Conservation (phyloP, 2,329 filamentous ascomycete species). For the Fusarium staphyleae region DNA sequence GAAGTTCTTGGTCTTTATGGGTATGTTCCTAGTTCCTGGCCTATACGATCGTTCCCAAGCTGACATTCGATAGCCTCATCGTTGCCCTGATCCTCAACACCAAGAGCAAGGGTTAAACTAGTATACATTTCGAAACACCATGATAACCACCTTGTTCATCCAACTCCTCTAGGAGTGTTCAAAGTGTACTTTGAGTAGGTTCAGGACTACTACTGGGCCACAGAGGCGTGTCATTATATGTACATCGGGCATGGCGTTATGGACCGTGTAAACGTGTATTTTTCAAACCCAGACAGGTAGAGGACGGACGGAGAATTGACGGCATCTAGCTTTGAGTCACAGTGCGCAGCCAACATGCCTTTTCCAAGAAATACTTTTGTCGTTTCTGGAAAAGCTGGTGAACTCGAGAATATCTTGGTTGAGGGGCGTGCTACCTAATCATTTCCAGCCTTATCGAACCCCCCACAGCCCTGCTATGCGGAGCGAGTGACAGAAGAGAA, state of each 20-base stretch:
- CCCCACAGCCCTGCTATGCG: slow-evolving; percentile 18
- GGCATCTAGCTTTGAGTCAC: slow-evolving; percentile 30
- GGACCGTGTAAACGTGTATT: slow-evolving; percentile 45
- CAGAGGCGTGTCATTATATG: slow-evolving; percentile 43
- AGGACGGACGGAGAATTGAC: slow-evolving; percentile 37
- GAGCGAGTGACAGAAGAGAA: slow-evolving; percentile 32
- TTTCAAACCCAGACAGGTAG: slow-evolving; percentile 42
- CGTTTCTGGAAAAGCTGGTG: slow-evolving; percentile 3
- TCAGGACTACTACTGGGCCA: slow-evolving; percentile 27
- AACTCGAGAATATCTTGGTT: slow-evolving; percentile 12
- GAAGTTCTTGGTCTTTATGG: slow-evolving; percentile 97
- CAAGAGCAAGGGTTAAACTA: slow-evolving; percentile 69
- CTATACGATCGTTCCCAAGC: slow-evolving; percentile 6
- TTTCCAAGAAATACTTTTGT: background rate
- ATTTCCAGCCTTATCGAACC: slow-evolving; percentile 18
- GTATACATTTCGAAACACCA: background rate
- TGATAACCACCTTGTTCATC: slow-evolving; percentile 6
- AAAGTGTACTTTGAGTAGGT: slow-evolving; percentile 25
- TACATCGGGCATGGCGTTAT: slow-evolving; percentile 51
- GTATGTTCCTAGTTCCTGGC: slow-evolving; percentile 58
- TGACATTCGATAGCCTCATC: slow-evolving; percentile 70
- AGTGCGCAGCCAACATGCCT: slow-evolving; percentile 16
- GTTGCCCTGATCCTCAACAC: slow-evolving; percentile 94
- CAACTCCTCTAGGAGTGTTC: slow-evolving; percentile 3
- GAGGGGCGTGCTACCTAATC: slow-evolving; percentile 28